Percentiles rank a stretch among this genome's conserved stretches.
Evolutionary conservation across 1,284 basidiomycete species (phyloP).

Genomic region (Binderoboletus segoi): DNA sequence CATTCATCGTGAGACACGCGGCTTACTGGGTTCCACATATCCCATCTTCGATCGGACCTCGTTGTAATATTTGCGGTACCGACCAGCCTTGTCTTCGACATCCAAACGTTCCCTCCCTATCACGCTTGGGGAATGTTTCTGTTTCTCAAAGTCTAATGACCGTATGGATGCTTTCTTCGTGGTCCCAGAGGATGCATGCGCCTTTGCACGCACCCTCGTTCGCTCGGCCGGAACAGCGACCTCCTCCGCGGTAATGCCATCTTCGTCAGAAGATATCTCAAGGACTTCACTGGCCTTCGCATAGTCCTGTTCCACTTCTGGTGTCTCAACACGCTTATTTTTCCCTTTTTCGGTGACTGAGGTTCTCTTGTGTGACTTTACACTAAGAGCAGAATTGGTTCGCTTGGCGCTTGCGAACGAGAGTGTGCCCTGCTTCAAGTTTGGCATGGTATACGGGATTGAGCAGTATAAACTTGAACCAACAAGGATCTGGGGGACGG

Average conservation of each 20-base stretch:
- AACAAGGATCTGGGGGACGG: background rate
- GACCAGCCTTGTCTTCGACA: conserved; percentile 41
- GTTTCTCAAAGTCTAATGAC: conserved; percentile 8
- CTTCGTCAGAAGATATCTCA: conserved; percentile 28
- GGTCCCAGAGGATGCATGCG: background rate
- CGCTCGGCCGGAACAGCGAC: conserved; percentile 22
- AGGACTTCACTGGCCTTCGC: background rate
- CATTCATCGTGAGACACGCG: background rate
- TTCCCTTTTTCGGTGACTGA: conserved; percentile 17
- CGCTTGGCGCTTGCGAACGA: conserved; percentile 54
- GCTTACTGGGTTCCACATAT: conserved; percentile 60
- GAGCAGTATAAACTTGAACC: conserved; percentile 10
- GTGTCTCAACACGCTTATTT: conserved; percentile 8
- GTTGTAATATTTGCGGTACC: conserved; percentile 48
- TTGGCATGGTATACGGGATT: conserved; percentile 12
- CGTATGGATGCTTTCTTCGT: conserved; percentile 2
- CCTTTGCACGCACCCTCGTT: conserved; percentile 20
- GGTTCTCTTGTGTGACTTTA: conserved; percentile 36
- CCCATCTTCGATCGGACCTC: conserved; percentile 59
- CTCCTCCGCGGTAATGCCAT: background rate
- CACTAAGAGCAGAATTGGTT: conserved; percentile 38
- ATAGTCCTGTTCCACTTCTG: background rate
- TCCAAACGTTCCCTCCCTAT: conserved; percentile 19
- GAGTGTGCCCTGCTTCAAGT: conserved; percentile 51
- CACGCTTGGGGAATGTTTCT: background rate